Evolutionary conservation across 306 rosid genomes (phyloP), one percentile per base, ranked within the genome.

Genomic region (Vigna nakashimae): DNA sequence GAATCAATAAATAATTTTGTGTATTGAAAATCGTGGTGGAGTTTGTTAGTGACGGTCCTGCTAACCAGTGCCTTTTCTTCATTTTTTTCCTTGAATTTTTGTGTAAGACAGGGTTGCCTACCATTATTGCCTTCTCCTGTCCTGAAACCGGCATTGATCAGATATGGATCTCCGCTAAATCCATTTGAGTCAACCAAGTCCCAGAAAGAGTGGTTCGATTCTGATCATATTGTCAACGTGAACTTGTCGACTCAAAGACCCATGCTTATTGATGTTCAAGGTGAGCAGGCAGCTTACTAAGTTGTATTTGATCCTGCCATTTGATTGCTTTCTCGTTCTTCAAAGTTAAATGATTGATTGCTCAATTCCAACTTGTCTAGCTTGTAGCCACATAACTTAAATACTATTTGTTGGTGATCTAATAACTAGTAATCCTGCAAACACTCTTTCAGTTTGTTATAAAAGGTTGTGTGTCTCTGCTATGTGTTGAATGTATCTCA

Each of bases 31-130:
- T 43, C 49, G 1, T 43, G 49, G 3, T 43, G 14, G 14, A 43
- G 49, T 43, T 43, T 43, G 14, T 43, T 43, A 11, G 14, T 43
- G 49, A 11, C 0, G 49, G 49, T 43, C 49, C 7, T 43, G 49
- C 49, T 45, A 45, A 45, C 1, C 50, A 2, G 50, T 11, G 16
- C 15, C 50, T 48, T 77, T 3, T 51, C 26, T 55, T 49, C 40
- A 1, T 6, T 12, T 22, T 74, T 30, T 28, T 7, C 50, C 7
- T 51, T 46, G 73, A 73, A 51, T 62, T 77, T 62, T 36, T 82
- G 51, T 34, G 63, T 71, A 18, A 57, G 14, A 15, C 92, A 92
- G 98, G 92, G 82, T 80, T 87, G 51, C 79, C 92, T 83, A 71
- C 79, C 90, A 66, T 28, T 88, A 18, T 69, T 87, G 69, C 82